These are phyloP conservation scores for Neurospora sp. DNA, from an alignment of 495 filamentous ascomycete genomes.

Conservation along the genomic window DNA sequence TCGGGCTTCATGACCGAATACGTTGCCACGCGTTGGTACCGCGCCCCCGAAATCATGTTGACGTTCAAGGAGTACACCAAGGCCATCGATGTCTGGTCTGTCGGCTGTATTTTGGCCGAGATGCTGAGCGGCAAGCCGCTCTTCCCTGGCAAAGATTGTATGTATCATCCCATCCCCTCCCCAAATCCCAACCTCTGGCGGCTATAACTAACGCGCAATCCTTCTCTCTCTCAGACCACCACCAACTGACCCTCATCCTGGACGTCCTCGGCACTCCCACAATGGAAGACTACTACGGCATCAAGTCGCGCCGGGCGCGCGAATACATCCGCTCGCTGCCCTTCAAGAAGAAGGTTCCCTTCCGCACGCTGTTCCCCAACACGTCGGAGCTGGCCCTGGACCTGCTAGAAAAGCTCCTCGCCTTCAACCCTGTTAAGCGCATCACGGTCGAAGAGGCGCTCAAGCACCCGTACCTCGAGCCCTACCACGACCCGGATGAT, in stretches of 20 bases:
- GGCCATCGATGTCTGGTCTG: slow-evolving; percentile 99
- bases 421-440: slow-evolving; percentile 97
- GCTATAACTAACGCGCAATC: not conserved
- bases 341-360: slow-evolving; percentile 99
- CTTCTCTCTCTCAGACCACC: slow-evolving; percentile 64
- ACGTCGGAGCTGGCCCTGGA: slow-evolving; percentile 89
- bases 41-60: slow-evolving; percentile 99
- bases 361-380: slow-evolving; percentile 95
- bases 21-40: slow-evolving; percentile 97
- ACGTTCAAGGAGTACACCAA: slow-evolving; percentile 99
- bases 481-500: slow-evolving; percentile 98
- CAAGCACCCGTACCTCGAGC: slow-evolving; percentile 95
- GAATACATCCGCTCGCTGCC: slow-evolving; percentile 98
- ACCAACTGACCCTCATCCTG: slow-evolving; percentile 94
- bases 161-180: slow-evolving; percentile 23
- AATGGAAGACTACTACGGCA: slow-evolving; percentile 99
- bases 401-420: slow-evolving; percentile 86
- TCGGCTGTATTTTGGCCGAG: slow-evolving; percentile 98
- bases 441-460: slow-evolving; percentile 97
- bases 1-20: slow-evolving; percentile 99
- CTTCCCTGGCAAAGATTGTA: slow-evolving; percentile 98
- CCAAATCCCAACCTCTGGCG: not conserved
- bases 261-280: slow-evolving; percentile 98
- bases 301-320: slow-evolving; percentile 94
- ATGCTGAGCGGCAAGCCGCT: slow-evolving; percentile 98